Base-by-base conservation (phyloP, 176 grass and related monocot species). In the Ensete ventricosum region DNA sequence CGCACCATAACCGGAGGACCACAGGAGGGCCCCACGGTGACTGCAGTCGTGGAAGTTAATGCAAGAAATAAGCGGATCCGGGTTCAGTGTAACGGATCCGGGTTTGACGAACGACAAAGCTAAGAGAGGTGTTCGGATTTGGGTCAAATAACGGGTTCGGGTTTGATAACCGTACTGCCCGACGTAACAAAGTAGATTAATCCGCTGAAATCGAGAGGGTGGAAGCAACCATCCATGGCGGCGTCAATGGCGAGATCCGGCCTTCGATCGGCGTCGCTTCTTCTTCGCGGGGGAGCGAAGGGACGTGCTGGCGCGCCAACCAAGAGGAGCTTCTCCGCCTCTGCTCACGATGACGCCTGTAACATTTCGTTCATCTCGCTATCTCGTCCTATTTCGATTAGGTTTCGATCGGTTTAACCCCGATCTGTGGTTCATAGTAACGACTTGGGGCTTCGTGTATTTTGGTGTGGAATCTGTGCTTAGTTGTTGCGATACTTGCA, bases 271-370 rank as follows among this genome's bases (percentile, higher is more conserved):
- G 58, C 82, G 7, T 29, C 55, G 64, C 74, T 23, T 21, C 64
- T 62, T 63, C 24, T 63, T 69, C 24, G 55, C 54, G 69, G 21
- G 74, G 74, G 67, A 76, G n/a, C 43, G 19, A 50, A 50, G 49
- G 19, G 21, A 1, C 22, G 24, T 2, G 22, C 77, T 34, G 52
- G 62, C 23, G 68, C 72, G 69, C 52, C n/a, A 8, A 0, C 72
- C 55, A 78, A 78, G 50, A 80, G 84, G 50, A 74, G 53, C 22
- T 80, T 84, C 34, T 74, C 84, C 63, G 78, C 88, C 14, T 81
- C 88, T 62, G 81, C 78, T 55, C 81, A 82, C 77, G 88, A 90
- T 77, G 88, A 90, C 24, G 84, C 84, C n/a, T 27, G 84, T 87
- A 57, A 62, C 57, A 43, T 43, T 43, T 43, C 0, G 4, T 43